A percentile compares a stretch with the other conserved stretches of the same genome.
Evolutionary conservation across 78 protist genomes (phyloP).

Genomic region (Dictyostelium citrinum): DNA sequence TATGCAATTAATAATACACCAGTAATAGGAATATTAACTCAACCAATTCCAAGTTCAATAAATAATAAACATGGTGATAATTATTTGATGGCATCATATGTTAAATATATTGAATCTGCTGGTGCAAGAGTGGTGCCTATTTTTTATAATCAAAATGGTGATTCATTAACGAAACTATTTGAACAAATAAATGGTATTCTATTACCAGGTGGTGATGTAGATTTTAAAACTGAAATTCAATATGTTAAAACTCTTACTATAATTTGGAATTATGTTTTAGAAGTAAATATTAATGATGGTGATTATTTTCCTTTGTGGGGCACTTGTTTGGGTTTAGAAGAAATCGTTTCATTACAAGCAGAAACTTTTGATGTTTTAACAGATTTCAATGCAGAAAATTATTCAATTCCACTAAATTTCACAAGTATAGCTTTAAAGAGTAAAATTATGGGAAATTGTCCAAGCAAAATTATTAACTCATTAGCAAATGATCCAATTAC

Average conservation of each 20-base stretch:
- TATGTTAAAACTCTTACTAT: conserved; percentile 26
- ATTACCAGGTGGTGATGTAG: conserved; percentile 88
- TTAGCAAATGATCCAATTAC: conserved; percentile 58
- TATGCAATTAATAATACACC: conserved; percentile 18
- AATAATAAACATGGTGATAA: conserved; percentile 8
- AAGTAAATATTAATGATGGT: conserved; percentile 47
- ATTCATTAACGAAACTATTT: background rate
- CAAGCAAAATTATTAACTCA: background rate
- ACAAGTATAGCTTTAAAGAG: background rate
- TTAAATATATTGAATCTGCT: conserved; percentile 87
- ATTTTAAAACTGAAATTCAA: background rate
- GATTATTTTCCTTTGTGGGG: conserved; percentile 89
- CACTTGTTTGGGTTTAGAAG: conserved; percentile 93
- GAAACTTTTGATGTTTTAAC: conserved; percentile 39
- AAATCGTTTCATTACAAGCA: conserved; percentile 54
- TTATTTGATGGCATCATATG: conserved; percentile 85
- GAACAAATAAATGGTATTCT: conserved; percentile 84
- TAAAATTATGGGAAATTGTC: conserved; percentile 11
- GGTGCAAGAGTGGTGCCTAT: conserved; percentile 90
- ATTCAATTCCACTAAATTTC: conserved; percentile 71
- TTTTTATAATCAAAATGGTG: conserved; percentile 30
- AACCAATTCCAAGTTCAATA: background rate
- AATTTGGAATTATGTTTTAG: conserved; percentile 18
- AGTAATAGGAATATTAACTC: conserved; percentile 77
- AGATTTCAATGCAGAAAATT: conserved; percentile 62